phyloP scores from a whole-genome alignment of 106 monocot species.

The Dendrobium chrysotoxum region DNA sequence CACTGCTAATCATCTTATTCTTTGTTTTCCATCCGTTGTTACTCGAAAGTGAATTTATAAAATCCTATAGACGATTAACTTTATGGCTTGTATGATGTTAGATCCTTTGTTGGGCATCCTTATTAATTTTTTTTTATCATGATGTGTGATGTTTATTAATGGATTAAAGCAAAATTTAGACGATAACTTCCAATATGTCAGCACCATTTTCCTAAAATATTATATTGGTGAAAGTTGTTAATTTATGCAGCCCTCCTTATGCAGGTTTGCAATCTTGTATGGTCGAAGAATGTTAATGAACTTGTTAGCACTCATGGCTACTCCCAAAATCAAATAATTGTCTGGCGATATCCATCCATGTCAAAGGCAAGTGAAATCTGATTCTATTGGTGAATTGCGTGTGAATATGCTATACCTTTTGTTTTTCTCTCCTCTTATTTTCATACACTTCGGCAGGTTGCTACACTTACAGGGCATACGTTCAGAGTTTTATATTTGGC shows the following conservation, averaged over 20 bases:
- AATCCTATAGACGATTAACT: too few relatives aligned
- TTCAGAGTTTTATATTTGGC: slow-evolving; percentile 85
- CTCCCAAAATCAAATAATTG: slow-evolving; percentile 95
- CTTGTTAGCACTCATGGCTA: slow-evolving; percentile 98
- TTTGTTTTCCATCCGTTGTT: too few relatives aligned
- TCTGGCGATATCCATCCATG: slow-evolving; percentile 93
- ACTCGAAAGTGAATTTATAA: too few relatives aligned
- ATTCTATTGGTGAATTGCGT: background rate
- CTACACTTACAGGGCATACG: slow-evolving; percentile 90
- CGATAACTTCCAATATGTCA: background rate
- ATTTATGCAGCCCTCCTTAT: slow-evolving; percentile 3
- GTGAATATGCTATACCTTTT: background rate
- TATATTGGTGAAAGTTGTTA: background rate
- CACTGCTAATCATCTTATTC: too few relatives aligned
- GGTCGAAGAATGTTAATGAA: slow-evolving; percentile 99
- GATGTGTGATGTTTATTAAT: background rate
- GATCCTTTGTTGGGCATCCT: too few relatives aligned
- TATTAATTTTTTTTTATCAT: too few relatives aligned
- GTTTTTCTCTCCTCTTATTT: background rate
- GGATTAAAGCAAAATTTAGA: background rate
- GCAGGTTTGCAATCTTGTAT: slow-evolving; percentile 92
- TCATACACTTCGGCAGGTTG: slow-evolving; percentile 42
- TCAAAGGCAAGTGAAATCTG: slow-evolving; percentile 47
- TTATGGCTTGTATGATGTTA: too few relatives aligned
- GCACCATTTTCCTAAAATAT: background rate